Percentiles rank a stretch among this genome's conserved stretches.
phyloP scores from a whole-genome alignment of 257 asterid genomes.

The Asclepias syriaca region DNA sequence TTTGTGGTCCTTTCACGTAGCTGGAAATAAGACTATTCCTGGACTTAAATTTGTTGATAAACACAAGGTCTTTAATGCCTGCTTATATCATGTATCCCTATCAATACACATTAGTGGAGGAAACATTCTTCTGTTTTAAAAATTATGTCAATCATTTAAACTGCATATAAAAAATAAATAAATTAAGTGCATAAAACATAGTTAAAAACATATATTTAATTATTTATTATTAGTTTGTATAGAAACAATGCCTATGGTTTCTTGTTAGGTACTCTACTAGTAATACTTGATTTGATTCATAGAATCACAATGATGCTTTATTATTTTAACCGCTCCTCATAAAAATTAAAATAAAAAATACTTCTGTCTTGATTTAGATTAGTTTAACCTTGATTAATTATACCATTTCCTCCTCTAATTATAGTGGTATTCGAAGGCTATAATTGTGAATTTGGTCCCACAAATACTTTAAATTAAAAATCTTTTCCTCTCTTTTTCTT shows the following conservation, averaged over 20 bases:
- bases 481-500: slow-evolving; percentile 28
- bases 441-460: slow-evolving; percentile 33
- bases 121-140: too few species aligned
- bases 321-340: not conserved
- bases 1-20: not conserved
- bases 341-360: too few species aligned
- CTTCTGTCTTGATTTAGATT: too few species aligned
- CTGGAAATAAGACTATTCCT: not conserved
- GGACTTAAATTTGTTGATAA: too few species aligned
- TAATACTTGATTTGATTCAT: not conserved
- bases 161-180: too few species aligned
- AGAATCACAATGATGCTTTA: not conserved
- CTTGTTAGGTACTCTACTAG: too few species aligned
- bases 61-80: not conserved
- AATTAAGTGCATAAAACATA: too few species aligned
- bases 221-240: too few species aligned
- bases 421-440: slow-evolving; percentile 26
- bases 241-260: too few species aligned
- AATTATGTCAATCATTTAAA: not conserved
- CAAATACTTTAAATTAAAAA: slow-evolving; percentile 34
- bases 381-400: not conserved
- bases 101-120: too few species aligned
- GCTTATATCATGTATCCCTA: not conserved
- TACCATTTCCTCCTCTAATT: slow-evolving; percentile 16
- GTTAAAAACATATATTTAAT: too few species aligned